These are phyloP conservation scores for Mycena epipterygia DNA, from an alignment of 768 basidiomycete genomes.

Conservation along the genomic window DNA sequence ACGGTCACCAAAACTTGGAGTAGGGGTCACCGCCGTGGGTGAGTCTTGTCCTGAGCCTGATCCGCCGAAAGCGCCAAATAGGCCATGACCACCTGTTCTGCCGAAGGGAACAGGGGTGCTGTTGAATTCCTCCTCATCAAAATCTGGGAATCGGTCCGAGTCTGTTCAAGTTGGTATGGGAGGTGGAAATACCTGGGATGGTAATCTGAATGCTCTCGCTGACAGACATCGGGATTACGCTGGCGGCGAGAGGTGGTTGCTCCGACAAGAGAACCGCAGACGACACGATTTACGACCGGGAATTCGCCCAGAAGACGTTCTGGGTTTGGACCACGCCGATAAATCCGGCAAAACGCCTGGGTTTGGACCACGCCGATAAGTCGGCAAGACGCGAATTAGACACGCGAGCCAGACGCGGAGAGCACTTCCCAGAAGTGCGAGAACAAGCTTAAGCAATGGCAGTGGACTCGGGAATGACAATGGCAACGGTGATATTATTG, in stretches of 20 bases:
- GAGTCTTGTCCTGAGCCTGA: constrained; percentile 71
- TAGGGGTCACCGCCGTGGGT: constrained; percentile 70
- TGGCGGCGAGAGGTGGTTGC: no score
- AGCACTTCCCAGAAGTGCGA: constrained; percentile 37
- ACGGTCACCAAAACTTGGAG: constrained; percentile 55
- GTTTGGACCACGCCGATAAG: no score
- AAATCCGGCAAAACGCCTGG: no score
- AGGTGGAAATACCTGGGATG: constrained; percentile 63
- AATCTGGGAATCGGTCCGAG: constrained; percentile 62
- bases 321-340: no score
- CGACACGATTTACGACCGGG: no score
- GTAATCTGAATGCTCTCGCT: constrained; percentile 71
- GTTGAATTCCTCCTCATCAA: constrained; percentile 81
- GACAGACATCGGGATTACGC: no score
- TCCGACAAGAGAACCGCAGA: no score
- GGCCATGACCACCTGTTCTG: constrained; percentile 59
- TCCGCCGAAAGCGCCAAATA: constrained; percentile 48
- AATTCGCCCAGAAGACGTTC: no score
- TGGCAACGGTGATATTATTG: no score
- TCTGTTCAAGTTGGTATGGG: constrained; percentile 9
- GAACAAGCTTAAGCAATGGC: neutral
- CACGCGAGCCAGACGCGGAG: constrained; percentile 18
- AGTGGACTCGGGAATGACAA: no score
- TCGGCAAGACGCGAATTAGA: no score
- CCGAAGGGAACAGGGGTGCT: constrained; percentile 79